Evolutionary conservation across 352 stramenopile genomes (phyloP).

Genomic region (Phytophthora ramorum): DNA sequence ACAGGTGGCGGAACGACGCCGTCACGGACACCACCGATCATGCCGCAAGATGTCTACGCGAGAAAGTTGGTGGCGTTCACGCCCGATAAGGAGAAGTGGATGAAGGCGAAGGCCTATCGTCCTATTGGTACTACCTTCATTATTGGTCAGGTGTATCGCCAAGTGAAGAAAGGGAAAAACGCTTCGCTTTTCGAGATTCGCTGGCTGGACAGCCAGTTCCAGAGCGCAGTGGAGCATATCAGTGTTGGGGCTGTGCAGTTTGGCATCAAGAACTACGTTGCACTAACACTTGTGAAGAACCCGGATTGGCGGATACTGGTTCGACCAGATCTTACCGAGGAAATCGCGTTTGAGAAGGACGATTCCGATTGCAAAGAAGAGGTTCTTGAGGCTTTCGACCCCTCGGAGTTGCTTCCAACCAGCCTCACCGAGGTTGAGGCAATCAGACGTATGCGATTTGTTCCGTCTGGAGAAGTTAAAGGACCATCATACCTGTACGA

Average conservation of each 20-base stretch:
- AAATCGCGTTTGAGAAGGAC: slow-evolving; percentile 1
- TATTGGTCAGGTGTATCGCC: slow-evolving; percentile 5
- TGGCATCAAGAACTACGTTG: slow-evolving; percentile 1
- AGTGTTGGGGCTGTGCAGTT: not conserved
- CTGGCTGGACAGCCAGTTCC: slow-evolving; percentile 17
- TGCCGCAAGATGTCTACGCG: slow-evolving; percentile 1
- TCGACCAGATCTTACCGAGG: not conserved
- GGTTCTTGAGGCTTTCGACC: slow-evolving; percentile 1
- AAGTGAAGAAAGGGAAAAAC: slow-evolving; percentile 6
- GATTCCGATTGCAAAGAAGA: slow-evolving; percentile 2
- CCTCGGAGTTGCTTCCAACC: not conserved
- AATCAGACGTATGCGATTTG: slow-evolving; percentile 12
- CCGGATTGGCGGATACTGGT: slow-evolving; percentile 2
- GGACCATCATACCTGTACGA: slow-evolving; percentile 1
- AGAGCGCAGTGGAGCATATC: slow-evolving; percentile 1
- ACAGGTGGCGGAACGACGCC: not conserved
- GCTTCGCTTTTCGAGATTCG: slow-evolving; percentile 9
- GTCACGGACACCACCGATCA: not conserved
- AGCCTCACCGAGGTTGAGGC: slow-evolving; percentile 7
- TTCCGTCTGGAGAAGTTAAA: not conserved
- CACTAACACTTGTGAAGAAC: not conserved
- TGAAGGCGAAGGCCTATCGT: slow-evolving; percentile 5
- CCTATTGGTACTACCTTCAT: slow-evolving; percentile 2
- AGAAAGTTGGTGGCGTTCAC: not conserved
- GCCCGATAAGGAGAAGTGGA: slow-evolving; percentile 1